Base-by-base conservation (phyloP, 768 basidiomycete genomes). In the Flagelloscypha sp. region DNA sequence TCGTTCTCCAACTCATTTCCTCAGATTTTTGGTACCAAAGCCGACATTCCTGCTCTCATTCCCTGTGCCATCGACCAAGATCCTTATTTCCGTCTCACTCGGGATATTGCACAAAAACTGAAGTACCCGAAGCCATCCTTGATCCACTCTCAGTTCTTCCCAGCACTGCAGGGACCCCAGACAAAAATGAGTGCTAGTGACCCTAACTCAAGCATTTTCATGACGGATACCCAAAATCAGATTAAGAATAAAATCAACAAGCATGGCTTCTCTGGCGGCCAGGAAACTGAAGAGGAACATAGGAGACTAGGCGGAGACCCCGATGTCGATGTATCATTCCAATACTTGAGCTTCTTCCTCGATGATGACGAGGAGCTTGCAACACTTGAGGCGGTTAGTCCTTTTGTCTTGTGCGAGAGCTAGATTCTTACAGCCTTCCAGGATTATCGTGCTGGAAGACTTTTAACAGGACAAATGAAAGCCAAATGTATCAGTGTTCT, bases 161-260 rank as follows among this genome's bases (percentile, higher is more conserved):
- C 95, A 8, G 93, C 95, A 4, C 71, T 99, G 7, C 94, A 97
- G 59, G 95, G 95, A 27, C 86, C 95, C 2, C 90, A 95, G 58
- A 94, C 90, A 23, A 99, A 99, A 65, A 99, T 99, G 95, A 95
- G 92, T 56, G 95, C 95, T 4, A 92, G 87, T 33, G 84, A 94
- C 57, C 66, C 77, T 15, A 94, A 92, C 60, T 86, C 83, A 45
- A 86, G 86, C 45, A 93, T 99, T 47, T 98, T 74, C 67, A 97
- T 99, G 94, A 88, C 71, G 21, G 95, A 99, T 56, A 87, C 84
- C 40, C 68, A 79, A 3, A 77, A 76, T 38, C 87, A 93, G 59
- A 97, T 99, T 63, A 94, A 95, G 65, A 95, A 90, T 56, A 99
- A 99, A 67, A 76, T 99, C 51, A 95, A 89, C 55, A 79, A 70